Percentiles rank a stretch among this genome's conserved stretches.
phyloP scores from a whole-genome alignment of 164 flowering plant genomes.

The Chimonanthus salicifolius region DNA sequence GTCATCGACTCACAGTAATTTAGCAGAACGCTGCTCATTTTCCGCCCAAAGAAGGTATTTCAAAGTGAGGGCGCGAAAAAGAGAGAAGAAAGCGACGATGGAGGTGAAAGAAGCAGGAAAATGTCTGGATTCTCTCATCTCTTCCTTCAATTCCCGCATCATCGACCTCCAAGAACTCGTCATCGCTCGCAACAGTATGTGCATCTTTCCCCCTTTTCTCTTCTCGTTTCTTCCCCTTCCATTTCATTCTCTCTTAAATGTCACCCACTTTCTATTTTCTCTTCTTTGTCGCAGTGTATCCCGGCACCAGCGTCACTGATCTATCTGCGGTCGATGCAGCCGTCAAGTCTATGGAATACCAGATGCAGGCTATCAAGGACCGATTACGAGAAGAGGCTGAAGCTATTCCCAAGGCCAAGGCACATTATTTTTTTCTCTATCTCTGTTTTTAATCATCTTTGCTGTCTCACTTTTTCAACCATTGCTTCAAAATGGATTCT shows the following conservation, averaged over 20 bases:
- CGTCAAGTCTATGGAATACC: constrained; percentile 75
- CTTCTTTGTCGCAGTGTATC: constrained; percentile 45
- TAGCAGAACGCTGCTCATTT: not conserved
- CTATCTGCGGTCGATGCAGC: constrained; percentile 55
- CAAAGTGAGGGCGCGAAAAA: not conserved
- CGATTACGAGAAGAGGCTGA: constrained; percentile 66
- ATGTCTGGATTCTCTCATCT: constrained; percentile 60
- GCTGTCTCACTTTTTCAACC: not conserved
- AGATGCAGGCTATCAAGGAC: constrained; percentile 67
- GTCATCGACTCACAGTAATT: too few relatives aligned
- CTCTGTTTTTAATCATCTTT: not conserved
- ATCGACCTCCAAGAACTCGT: constrained; percentile 81
- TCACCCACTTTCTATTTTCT: not conserved
- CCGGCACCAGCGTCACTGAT: constrained; percentile 57
- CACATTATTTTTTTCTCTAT: constrained; percentile 3
- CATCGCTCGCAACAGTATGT: constrained; percentile 78
- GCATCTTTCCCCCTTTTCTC: not conserved
- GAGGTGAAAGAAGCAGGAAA: constrained; percentile 61
- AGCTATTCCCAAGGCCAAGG: constrained; percentile 88
- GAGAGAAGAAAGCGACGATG: constrained; percentile 20
- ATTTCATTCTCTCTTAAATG: not conserved
- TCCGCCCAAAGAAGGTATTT: constrained; percentile 14
- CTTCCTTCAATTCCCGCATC: constrained; percentile 68
- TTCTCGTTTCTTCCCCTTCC: not conserved
- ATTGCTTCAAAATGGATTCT: too few relatives aligned